These are phyloP conservation scores for Alternaria postmessia DNA, from an alignment of 2,329 filamentous ascomycete species.

Conservation along the genomic window DNA sequence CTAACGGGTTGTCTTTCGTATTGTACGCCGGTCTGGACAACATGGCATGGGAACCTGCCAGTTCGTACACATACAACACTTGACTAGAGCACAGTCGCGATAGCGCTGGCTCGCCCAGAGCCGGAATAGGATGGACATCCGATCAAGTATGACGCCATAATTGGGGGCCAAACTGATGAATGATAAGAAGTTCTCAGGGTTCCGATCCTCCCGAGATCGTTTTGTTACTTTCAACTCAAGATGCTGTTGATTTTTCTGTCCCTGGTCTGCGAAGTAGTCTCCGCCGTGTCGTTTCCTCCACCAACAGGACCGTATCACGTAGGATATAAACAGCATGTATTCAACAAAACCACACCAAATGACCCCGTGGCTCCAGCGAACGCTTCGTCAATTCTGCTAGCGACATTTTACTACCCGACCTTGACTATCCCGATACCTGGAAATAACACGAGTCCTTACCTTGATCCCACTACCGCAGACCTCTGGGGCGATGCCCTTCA, in stretches of 20 bases:
- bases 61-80: background rate
- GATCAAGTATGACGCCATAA: background rate
- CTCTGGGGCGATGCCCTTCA: constrained; percentile 18
- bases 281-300: background rate
- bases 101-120: background rate
- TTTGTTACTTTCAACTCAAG: background rate
- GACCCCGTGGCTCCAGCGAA: constrained; percentile 28
- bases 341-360: constrained; percentile 34
- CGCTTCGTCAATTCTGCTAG: constrained; percentile 20
- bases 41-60: no score
- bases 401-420: constrained; percentile 37
- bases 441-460: constrained; percentile 26
- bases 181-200: background rate
- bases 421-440: constrained; percentile 8
- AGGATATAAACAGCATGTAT: constrained; percentile 32
- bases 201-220: background rate
- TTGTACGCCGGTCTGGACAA: no score
- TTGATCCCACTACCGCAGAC: constrained; percentile 30
- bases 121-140: background rate
- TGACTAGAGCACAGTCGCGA: background rate
- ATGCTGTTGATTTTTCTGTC: background rate
- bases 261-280: background rate
- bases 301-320: constrained; percentile 34
- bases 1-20: no score
- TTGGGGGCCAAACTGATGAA: background rate